Evolutionary conservation across 192 early-diverging fungal species (phyloP).

Genomic region (Ramicandelaber brevisporus): DNA sequence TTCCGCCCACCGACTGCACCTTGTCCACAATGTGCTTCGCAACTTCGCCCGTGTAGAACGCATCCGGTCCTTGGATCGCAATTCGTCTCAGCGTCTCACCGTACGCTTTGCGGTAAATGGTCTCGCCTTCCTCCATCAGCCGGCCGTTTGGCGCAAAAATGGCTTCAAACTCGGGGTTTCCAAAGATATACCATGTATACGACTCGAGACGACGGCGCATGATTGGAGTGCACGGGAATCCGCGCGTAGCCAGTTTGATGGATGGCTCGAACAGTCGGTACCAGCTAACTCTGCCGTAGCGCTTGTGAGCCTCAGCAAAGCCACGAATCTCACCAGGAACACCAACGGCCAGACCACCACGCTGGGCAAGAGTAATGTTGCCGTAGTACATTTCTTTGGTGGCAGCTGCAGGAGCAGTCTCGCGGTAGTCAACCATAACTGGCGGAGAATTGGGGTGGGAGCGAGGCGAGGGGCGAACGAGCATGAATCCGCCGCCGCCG

Average conservation of each 20-base stretch:
- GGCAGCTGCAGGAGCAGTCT: conserved; percentile 50
- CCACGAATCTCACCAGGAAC: conserved; percentile 81
- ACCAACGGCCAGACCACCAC: conserved; percentile 45
- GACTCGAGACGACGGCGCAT: conserved; percentile 15
- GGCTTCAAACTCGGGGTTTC: conserved; percentile 15
- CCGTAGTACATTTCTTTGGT: conserved; percentile 55
- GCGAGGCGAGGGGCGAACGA: conserved; percentile 41
- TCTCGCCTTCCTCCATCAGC: conserved; percentile 37
- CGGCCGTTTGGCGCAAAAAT: conserved; percentile 41
- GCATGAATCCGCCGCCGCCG: conserved; percentile 88
- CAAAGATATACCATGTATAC: conserved; percentile 5
- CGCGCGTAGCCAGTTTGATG: conserved; percentile 44
- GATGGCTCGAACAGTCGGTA: conserved; percentile 45
- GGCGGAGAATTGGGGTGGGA: conserved; percentile 17
- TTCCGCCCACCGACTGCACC: conserved; percentile 36
- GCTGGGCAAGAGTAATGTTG: conserved; percentile 36
- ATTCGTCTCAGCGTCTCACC: conserved; percentile 36
- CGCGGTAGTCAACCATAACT: conserved; percentile 69
- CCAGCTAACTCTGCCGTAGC: conserved; percentile 71
- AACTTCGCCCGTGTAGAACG: conserved; percentile 28
- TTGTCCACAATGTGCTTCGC: conserved; percentile 41
- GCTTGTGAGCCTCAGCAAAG: conserved; percentile 47
- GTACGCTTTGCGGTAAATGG: conserved; percentile 24
- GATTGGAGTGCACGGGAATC: conserved; percentile 27
- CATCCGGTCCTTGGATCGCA: conserved; percentile 27